Base-by-base conservation (phyloP, 2,329 filamentous ascomycete genomes). In the Immersiporthe knoxdaviesiana region DNA sequence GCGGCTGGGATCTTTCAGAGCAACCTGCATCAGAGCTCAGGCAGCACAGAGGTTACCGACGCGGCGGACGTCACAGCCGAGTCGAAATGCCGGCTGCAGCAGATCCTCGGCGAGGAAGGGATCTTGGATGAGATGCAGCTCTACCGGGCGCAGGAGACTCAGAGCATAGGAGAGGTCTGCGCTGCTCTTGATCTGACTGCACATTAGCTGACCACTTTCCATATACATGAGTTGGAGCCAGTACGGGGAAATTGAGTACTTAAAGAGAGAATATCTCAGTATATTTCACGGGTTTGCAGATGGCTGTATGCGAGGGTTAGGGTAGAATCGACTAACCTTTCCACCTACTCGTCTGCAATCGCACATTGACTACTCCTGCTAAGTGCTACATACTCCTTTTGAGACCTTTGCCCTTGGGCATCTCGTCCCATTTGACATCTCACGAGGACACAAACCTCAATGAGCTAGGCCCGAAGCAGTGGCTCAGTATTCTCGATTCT, bases 1-100 rank as follows among this genome's bases (percentile, higher is more conserved):
- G 85, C 84, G 0, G 84, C 83, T 0, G 84, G 84, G 0, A 87
- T 87, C 37, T 71, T 71, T 37, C 70, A 71, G 58, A 68, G 65
- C 18, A 71, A 71, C 21, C 37, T 71, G 47, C 70, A 68, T 32
- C 65, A 64, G 3, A 54, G 58, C 27, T 62, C 62, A 41, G 32
- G 44, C 30, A 61, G 65, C 11, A 24, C n/a, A 2, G 30, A 63
- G 24, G 37, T 44, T 16, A 62, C 7, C 24, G 8, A 21, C 3
- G 24, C 27, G 39, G n/a, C 0, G n/a, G 12, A 59, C n/a, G 37
- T 30, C 0, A 59, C 63, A 12, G n/a, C 47, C 1, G 66, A 59
- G 39, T 68, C 66, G 21, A 68, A 63, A 63, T 16, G 39, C 1
- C 63, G 64, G 44, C 47, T 70, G n/a, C 67, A 24, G 10, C 56